These are phyloP conservation scores for Fusarium sacchari DNA, from an alignment of 2,329 filamentous ascomycete genomes.

Conservation along the genomic window DNA sequence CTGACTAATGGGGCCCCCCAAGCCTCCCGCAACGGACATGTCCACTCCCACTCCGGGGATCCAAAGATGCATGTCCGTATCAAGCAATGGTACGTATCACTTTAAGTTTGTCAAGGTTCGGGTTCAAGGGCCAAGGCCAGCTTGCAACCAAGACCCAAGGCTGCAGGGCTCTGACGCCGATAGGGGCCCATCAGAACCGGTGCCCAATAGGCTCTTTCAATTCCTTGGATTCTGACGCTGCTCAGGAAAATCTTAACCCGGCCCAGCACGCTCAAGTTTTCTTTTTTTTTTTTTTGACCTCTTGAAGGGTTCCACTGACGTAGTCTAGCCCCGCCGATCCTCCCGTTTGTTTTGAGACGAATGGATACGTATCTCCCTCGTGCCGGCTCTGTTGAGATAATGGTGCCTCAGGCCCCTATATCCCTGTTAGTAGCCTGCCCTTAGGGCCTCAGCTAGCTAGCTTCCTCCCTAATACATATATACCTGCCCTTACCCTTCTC, in stretches of 20 bases:
- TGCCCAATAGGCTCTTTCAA: constrained; percentile 35
- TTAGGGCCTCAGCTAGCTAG: too few species aligned
- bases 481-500: too few species aligned
- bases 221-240: constrained; percentile 28
- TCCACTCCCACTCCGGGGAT: constrained; percentile 20
- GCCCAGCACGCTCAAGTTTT: constrained; percentile 32
- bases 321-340: constrained; percentile 40
- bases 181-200: constrained; percentile 17
- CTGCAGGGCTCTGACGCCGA: constrained; percentile 31
- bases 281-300: constrained; percentile 30
- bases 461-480: too few species aligned
- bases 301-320: constrained; percentile 38
- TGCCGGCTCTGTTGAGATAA: too few species aligned
- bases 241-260: constrained; percentile 32
- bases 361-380: constrained; percentile 4
- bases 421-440: too few species aligned
- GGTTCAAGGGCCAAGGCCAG: constrained; percentile 25
- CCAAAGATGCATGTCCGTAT: constrained; percentile 5
- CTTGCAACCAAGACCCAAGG: constrained; percentile 9
- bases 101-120: constrained; percentile 5
- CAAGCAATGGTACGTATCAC: constrained; percentile 19
- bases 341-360: neutral
- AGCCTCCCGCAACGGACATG: constrained; percentile 25
- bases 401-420: too few species aligned
- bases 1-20: constrained; percentile 1